Percentiles rank a stretch among this genome's conserved stretches.
phyloP scores from a whole-genome alignment of 108 stramenopile genomes.

The Pseudonitzschia multiseries region DNA sequence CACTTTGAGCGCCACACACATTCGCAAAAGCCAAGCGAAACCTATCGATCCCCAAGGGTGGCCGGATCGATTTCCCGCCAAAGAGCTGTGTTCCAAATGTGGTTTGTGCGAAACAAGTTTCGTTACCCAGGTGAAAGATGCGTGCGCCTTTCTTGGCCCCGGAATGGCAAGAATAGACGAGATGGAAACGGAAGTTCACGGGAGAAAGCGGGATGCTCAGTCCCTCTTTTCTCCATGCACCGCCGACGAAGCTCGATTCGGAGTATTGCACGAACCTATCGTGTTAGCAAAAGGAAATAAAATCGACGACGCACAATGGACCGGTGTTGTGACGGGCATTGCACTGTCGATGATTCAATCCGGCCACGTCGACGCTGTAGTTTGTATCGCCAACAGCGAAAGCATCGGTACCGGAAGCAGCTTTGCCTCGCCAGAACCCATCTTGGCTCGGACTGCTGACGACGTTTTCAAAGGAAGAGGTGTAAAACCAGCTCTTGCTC shows the following conservation, averaged over 20 bases:
- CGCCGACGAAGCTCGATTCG: constrained; percentile 73
- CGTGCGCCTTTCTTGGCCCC: constrained; percentile 69
- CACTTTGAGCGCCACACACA: neutral
- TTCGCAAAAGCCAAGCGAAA: constrained; percentile 16
- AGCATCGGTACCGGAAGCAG: constrained; percentile 11
- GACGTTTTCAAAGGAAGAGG: constrained; percentile 71
- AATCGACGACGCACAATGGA: constrained; percentile 71
- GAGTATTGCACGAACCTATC: constrained; percentile 68
- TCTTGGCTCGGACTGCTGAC: constrained; percentile 57
- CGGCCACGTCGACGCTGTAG: constrained; percentile 69
- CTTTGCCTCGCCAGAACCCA: constrained; percentile 70
- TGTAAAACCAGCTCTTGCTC: constrained; percentile 79
- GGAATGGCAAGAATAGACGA: constrained; percentile 72
- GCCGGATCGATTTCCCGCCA: constrained; percentile 78
- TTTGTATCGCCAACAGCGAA: constrained; percentile 59
- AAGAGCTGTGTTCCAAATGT: constrained; percentile 78
- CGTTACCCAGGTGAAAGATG: constrained; percentile 62
- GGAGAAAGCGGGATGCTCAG: constrained; percentile 37
- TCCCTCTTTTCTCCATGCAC: constrained; percentile 5
- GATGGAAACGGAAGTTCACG: constrained; percentile 58
- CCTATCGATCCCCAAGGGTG: constrained; percentile 69
- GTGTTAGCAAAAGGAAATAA: constrained; percentile 54
- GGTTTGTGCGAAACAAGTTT: constrained; percentile 78
- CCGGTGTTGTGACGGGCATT: constrained; percentile 74
- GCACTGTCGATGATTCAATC: constrained; percentile 68